Evolutionary conservation across 208 protist species (phyloP).

Genomic region (Angomonas ambiguus): DNA sequence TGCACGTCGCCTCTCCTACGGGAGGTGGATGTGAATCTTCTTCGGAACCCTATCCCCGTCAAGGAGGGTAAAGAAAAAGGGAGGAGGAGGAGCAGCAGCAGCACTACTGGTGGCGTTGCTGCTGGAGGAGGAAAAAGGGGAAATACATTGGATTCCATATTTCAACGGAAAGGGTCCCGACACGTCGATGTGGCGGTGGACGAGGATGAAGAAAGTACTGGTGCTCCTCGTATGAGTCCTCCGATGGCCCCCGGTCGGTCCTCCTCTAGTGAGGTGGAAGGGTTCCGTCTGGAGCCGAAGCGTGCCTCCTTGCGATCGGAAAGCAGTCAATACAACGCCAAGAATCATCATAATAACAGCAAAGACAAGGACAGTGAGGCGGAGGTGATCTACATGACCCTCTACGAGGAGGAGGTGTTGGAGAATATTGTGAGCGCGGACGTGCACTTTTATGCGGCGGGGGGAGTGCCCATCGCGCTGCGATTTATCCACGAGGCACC

Average conservation of each 20-base stretch:
- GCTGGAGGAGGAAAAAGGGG: not conserved
- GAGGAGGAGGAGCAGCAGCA: not conserved
- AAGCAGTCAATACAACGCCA: too few species aligned
- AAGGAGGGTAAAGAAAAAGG: not conserved
- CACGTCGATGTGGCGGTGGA: not conserved
- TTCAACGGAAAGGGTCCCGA: not conserved
- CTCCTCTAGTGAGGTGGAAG: too few species aligned
- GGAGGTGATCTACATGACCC: not conserved
- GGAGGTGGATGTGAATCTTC: conserved; percentile 1
- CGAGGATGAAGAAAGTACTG: too few species aligned
- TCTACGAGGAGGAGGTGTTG: conserved; percentile 7
- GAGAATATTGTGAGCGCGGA: conserved; percentile 33
- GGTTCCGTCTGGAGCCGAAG: too few species aligned
- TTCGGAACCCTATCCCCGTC: not conserved
- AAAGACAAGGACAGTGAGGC: not conserved
- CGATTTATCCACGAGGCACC: conserved; percentile 41
- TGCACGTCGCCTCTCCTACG: conserved; percentile 27
- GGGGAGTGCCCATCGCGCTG: conserved; percentile 44
- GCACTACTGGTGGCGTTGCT: not conserved
- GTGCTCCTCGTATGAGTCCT: too few species aligned
- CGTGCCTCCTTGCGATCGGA: too few species aligned
- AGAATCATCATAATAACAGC: not conserved
- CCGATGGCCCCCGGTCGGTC: too few species aligned
- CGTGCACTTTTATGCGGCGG: conserved; percentile 44
- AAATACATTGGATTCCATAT: not conserved